These are phyloP conservation scores for Sclerospora graminicola DNA, from an alignment of 352 stramenopile species.

Conservation along the genomic window DNA sequence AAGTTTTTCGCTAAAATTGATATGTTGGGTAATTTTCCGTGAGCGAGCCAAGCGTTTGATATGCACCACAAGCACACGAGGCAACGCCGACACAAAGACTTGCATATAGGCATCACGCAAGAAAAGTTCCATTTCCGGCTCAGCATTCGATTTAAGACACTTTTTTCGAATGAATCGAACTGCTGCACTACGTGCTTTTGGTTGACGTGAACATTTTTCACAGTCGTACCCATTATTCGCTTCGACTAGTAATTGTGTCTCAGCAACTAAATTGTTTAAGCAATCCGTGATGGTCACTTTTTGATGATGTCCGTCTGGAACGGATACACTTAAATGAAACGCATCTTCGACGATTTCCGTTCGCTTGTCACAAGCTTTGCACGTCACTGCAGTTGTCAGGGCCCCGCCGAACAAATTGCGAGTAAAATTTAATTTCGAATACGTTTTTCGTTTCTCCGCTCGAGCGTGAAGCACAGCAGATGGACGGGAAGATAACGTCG, in stretches of 20 bases:
- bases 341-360: slow-evolving; percentile 48
- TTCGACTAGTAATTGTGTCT: slow-evolving; percentile 35
- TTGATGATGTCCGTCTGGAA: slow-evolving; percentile 18
- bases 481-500: slow-evolving; percentile 14
- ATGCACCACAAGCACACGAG: slow-evolving; percentile 54
- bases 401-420: slow-evolving; percentile 45
- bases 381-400: slow-evolving; percentile 42
- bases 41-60: slow-evolving; percentile 46
- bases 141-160: slow-evolving; percentile 9
- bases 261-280: slow-evolving; percentile 35
- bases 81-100: slow-evolving; percentile 35
- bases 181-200: slow-evolving; percentile 18
- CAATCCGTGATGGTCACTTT: slow-evolving; percentile 30
- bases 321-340: slow-evolving; percentile 51
- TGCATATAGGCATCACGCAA: slow-evolving; percentile 49
- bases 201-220: slow-evolving; percentile 41
- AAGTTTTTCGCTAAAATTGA: slow-evolving; percentile 43
- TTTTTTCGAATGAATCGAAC: slow-evolving; percentile 25
- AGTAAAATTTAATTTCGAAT: slow-evolving; percentile 49
- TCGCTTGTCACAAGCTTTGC: slow-evolving; percentile 32
- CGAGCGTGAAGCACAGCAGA: slow-evolving; percentile 19
- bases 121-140: slow-evolving; percentile 21
- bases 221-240: slow-evolving; percentile 65
- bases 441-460: slow-evolving; percentile 23
- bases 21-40: slow-evolving; percentile 58